phyloP scores from a whole-genome alignment of 2,329 filamentous ascomycete genomes.

The Colletotrichum brevisporum region DNA sequence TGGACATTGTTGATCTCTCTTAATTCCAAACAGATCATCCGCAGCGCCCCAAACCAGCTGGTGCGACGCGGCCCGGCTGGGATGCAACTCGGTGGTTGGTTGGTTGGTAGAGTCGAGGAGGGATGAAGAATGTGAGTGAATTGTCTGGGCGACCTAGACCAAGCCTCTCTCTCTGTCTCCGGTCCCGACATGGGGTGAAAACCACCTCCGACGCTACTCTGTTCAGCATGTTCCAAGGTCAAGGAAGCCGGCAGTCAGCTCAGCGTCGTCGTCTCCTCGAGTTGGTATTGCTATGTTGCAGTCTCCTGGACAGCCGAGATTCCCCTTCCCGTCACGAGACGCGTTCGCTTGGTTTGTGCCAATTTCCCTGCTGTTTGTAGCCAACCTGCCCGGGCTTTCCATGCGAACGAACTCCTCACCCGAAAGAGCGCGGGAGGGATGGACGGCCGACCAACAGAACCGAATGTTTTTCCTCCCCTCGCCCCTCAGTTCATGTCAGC shows the following conservation, averaged over 20 bases:
- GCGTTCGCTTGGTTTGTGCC: neutral
- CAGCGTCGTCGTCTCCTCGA: neutral
- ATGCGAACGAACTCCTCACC: neutral
- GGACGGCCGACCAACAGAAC: neutral
- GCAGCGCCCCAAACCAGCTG: neutral
- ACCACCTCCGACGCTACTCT: no score
- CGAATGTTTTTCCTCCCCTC: neutral
- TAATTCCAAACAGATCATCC: slow-evolving; percentile 7
- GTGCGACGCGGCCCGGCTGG: slow-evolving; percentile 16
- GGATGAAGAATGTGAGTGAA: neutral
- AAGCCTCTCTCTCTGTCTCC: neutral
- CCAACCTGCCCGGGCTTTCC: neutral
- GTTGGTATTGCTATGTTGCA: neutral
- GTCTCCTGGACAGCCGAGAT: slow-evolving; percentile 5
- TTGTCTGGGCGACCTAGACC: neutral
- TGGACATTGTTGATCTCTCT: slow-evolving; percentile 11
- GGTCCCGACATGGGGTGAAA: no score
- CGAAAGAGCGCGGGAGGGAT: neutral
- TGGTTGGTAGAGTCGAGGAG: neutral
- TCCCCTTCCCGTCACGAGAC: neutral
- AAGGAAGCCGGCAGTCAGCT: neutral
- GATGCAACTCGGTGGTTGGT: neutral
- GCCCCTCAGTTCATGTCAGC: no score
- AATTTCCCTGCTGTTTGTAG: slow-evolving; percentile 1
- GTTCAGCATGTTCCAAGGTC: no score